Evolutionary conservation across 23 red algal species (phyloP).

Genomic region (Chondrus crispus): DNA sequence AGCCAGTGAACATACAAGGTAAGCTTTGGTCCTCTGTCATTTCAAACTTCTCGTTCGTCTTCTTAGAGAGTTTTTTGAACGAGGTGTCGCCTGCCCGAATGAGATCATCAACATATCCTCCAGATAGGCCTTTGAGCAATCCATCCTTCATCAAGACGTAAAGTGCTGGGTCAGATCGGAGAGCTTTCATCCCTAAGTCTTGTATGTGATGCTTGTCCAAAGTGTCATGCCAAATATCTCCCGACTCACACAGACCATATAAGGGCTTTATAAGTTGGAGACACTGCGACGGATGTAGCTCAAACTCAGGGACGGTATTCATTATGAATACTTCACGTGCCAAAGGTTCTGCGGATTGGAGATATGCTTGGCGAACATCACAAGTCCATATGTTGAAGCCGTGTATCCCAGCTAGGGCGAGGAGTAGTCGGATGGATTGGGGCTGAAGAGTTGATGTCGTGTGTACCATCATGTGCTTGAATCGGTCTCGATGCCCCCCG

Average conservation of each 20-base stretch:
- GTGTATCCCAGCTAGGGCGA: neutral
- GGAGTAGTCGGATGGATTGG: neutral
- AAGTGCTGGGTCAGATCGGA: neutral
- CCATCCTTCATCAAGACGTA: neutral
- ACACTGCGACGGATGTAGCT: neutral
- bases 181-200: slow-evolving; percentile 1
- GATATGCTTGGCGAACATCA: slow-evolving; percentile 5
- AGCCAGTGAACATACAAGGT: neutral
- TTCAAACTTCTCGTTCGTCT: neutral
- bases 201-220: neutral
- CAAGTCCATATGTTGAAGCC: neutral
- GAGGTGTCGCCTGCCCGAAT: neutral
- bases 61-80: neutral
- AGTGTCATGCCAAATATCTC: slow-evolving; percentile 27
- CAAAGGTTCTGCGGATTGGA: neutral
- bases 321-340: neutral
- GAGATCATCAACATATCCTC: slow-evolving; percentile 18
- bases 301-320: slow-evolving; percentile 17
- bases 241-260: neutral
- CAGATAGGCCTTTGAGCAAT: neutral
- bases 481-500: neutral
- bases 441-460: neutral
- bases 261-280: neutral
- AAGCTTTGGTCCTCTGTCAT: neutral
- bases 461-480: slow-evolving; percentile 14